Evolutionary conservation across 2,329 filamentous ascomycete species (phyloP), one percentile per base, ranked within the genome.

Genomic region (Colletotrichum ledebouriae): DNA sequence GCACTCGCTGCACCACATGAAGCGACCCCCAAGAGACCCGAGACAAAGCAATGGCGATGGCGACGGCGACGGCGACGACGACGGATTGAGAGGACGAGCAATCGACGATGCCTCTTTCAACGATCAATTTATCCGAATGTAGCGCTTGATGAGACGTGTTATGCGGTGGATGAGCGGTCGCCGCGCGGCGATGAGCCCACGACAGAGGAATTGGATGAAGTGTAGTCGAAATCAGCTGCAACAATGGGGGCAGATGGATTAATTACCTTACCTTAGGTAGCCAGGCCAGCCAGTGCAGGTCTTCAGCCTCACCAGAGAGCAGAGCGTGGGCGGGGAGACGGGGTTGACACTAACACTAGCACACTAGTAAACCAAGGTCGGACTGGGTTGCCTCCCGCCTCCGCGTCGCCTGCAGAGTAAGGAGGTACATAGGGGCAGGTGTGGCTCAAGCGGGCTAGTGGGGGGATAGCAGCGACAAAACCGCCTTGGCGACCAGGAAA

Each of bases 181-280:
- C 67, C 70, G 60, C 60, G 67, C 64, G 67, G 59, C 67, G 70
- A 70, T 64, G 67, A 67, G 62, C 63, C 63, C 67, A 69, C 67
- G 58, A 61, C 22, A 60, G 66, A 69, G 66, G 50, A 69, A 66
- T 47, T 63, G 57, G 67, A 67, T 67, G 63, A 69, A 29, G 58
- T 61, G 63, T 44, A 63, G 63, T 61, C 13, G 29, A 59, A 62
- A 44, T 53, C 44, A 69, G 57, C 63, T 29, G n/a, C 49, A 17
- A 42, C 42, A 55, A 67, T 52, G 67, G 67, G 63, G 63, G 63
- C 67, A 52, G 63, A 67, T 69, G 66, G 62, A 65, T 67, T 69
- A 69, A 67, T 69, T 69, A 69, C 25, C 6, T 69, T 69, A 69
- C 25, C 6, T 29, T 9, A 29, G 29, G 29, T 29, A 29, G 29